These are phyloP conservation scores for Silene vulgaris DNA, from an alignment of 179 eudicot species.

Conservation along the genomic window DNA sequence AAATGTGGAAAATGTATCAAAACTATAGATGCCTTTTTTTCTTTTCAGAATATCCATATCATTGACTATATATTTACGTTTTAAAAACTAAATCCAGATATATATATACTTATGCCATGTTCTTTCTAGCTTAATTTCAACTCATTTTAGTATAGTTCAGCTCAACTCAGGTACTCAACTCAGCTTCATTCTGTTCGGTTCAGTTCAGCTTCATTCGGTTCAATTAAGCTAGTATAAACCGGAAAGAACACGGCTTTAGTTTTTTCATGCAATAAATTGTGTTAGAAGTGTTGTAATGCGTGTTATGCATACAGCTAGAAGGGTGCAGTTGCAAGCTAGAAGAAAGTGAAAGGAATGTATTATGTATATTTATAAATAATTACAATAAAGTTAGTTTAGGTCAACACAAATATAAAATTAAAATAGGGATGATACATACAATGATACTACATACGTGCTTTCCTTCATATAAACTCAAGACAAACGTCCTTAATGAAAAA, in stretches of 20 bases:
- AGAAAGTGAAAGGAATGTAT: background rate
- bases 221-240: too few relatives aligned
- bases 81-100: too few relatives aligned
- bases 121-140: too few relatives aligned
- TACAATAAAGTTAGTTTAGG: conserved; percentile 9
- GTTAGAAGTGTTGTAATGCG: background rate
- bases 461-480: conserved; percentile 7
- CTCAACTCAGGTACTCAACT: too few relatives aligned
- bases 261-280: background rate
- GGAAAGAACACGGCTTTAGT: too few relatives aligned
- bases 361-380: background rate
- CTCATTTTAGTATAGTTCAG: too few relatives aligned
- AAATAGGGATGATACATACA: background rate
- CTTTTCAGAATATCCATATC: background rate
- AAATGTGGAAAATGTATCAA: background rate
- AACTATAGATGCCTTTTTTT: background rate
- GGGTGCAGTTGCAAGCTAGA: background rate
- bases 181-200: too few relatives aligned
- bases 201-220: too few relatives aligned
- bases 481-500: background rate
- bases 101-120: too few relatives aligned
- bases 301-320: conserved; percentile 9
- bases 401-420: background rate
- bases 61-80: background rate
- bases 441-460: conserved; percentile 3